Base-by-base conservation (phyloP, 1,284 basidiomycete genomes). In the Trametes hirsuta region DNA sequence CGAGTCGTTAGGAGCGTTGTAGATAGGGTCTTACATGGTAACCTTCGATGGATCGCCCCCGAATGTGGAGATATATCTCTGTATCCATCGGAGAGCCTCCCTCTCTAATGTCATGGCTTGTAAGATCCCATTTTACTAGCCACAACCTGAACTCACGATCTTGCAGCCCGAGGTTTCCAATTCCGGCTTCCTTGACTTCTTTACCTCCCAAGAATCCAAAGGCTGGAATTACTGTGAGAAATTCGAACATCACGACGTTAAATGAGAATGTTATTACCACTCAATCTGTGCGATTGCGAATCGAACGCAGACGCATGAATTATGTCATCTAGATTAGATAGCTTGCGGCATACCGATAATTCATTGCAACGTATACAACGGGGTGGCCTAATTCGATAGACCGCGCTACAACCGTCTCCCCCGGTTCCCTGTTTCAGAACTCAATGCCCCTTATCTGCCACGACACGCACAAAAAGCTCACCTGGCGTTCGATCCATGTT, bases 11-110 rank as follows among this genome's bases (percentile, higher is more conserved):
- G 18, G 3, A 24, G 10, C 14, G 21, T 4, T 11, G 39, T 9
- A 42, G 41, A 30, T 6, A 22, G 25, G 0, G 64, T 18, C 79
- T 50, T 71, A 85, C 84, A 85, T 80, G 2, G 82, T 85, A 3
- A 86, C 84, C 67, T 80, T 80, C 2, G 74, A 70, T 10, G 82
- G 81, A 66, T 90, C 83, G 4, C 89, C 89, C 1, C 87, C 87
- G 55, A 91, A 90, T 0, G 74, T 72, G 8, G 72, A 62, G 50
- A 91, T 86, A 66, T 90, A 86, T 64, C 84, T 78, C 61, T 88
- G 83, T 0, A 90, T 75, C 69, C 69, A 71, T 37, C 66, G 51
- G n/a, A 71, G 34, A 2, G 68, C 68, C 12, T 62, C 56, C 0
- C 69, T 61, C 47, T 69, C 68, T 69, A 34, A 4, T 25, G 6